Evolutionary conservation across 495 filamentous ascomycete species (phyloP).

Genomic region (Hyaloscypha bicolor): DNA sequence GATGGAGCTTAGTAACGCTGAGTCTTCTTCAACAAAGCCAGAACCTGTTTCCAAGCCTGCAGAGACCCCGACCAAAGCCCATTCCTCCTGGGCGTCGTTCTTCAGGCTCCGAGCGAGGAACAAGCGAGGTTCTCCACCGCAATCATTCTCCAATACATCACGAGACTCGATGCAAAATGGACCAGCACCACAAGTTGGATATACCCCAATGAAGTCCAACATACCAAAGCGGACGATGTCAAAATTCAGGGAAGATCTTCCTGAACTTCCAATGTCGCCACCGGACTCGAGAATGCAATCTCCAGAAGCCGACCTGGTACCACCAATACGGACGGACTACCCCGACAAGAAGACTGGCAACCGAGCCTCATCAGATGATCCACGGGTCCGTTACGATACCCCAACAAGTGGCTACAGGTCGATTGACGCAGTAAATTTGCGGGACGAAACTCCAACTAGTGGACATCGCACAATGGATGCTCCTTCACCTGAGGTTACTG

Average conservation of each 20-base stretch:
- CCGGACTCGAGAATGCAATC: conserved; percentile 81
- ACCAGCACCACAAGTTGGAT: conserved; percentile 36
- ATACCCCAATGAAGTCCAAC: conserved; percentile 36
- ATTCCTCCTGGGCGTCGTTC: conserved; percentile 64
- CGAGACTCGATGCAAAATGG: conserved; percentile 66
- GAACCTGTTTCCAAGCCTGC: conserved; percentile 40
- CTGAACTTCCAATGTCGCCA: conserved; percentile 79
- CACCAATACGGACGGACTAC: conserved; percentile 37
- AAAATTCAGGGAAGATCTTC: conserved; percentile 91
- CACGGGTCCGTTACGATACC: conserved; percentile 45
- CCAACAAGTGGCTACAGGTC: conserved; percentile 48
- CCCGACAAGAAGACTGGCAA: conserved; percentile 27
- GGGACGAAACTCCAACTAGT: conserved; percentile 32
- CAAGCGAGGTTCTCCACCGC: conserved; percentile 55
- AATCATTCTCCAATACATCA: conserved; percentile 80
- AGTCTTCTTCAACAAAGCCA: conserved; percentile 35
- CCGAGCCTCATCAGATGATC: conserved; percentile 34
- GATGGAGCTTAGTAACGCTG: conserved; percentile 44
- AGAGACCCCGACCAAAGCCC: conserved; percentile 45
- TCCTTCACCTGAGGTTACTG: conserved; percentile 40
- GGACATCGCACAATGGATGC: conserved; percentile 33
- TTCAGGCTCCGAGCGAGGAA: conserved; percentile 69
- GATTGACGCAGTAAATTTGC: conserved; percentile 34
- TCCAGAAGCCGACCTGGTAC: conserved; percentile 56
- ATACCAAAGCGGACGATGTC: conserved; percentile 77